Conservation (phyloP, 306 rosid species). For the Corylus avellana region DNA sequence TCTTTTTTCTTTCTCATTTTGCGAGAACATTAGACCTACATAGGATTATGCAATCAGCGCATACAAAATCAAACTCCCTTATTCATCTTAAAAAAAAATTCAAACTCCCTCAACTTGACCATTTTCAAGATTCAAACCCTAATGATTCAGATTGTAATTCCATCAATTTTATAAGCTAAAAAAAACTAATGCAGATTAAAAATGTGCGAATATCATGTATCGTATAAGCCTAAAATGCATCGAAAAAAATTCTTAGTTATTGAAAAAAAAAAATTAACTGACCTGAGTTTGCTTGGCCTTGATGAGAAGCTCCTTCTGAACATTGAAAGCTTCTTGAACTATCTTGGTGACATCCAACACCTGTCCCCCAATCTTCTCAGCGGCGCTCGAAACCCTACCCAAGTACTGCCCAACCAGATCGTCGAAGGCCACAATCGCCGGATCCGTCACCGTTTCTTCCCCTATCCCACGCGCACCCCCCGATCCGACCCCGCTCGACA, state of each 20-base stretch:
- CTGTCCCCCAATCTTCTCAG: slow-evolving; percentile 84
- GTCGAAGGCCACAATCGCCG: slow-evolving; percentile 66
- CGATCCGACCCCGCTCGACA: slow-evolving; percentile 38
- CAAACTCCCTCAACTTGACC: background rate
- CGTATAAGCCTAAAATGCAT: background rate
- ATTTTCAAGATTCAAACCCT: background rate
- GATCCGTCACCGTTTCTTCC: slow-evolving; percentile 43
- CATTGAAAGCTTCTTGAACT: slow-evolving; percentile 64
- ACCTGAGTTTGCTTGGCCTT: slow-evolving; percentile 77
- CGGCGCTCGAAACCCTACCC: slow-evolving; percentile 54
- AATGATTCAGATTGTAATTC: background rate
- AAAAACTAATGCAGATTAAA: background rate
- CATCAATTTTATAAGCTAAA: background rate
- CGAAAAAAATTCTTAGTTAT: background rate
- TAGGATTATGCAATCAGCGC: background rate
- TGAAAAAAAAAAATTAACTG: slow-evolving; percentile 3
- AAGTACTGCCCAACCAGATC: slow-evolving; percentile 58
- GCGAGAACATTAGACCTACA: background rate
- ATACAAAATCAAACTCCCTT: background rate
- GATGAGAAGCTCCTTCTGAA: slow-evolving; percentile 68
- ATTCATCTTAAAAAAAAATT: background rate
- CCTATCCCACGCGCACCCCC: slow-evolving; percentile 25
- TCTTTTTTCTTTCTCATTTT: background rate
- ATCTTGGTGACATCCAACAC: slow-evolving; percentile 56
- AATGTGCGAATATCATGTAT: background rate